Evolutionary conservation across 2,329 filamentous ascomycete species (phyloP).

Genomic region (Cercospora janseana): DNA sequence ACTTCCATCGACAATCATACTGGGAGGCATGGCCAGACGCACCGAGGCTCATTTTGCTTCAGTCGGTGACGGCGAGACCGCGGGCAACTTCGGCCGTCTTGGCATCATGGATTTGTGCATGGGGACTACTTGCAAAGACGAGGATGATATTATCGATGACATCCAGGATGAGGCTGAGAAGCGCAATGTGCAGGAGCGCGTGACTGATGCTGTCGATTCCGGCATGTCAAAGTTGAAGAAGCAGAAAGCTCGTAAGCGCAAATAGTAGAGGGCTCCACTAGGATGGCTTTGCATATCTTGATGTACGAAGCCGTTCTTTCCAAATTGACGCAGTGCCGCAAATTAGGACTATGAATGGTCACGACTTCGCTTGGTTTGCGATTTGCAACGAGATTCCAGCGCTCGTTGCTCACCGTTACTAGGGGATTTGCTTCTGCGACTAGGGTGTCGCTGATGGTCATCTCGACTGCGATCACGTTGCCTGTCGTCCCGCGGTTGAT

Average conservation of each 20-base stretch:
- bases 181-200: constrained; percentile 50
- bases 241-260: constrained; percentile 15
- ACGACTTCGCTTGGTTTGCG: no score
- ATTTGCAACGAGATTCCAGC: no score
- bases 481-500: no score
- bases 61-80: constrained; percentile 35
- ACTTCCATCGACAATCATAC: constrained; percentile 57
- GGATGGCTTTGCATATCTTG: no score
- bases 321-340: no score
- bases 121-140: constrained; percentile 50
- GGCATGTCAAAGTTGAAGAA: constrained; percentile 19
- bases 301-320: no score
- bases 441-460: no score
- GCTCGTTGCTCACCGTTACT: no score
- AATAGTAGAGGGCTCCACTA: not conserved
- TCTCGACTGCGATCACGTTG: no score
- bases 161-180: constrained; percentile 56
- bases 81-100: constrained; percentile 43
- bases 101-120: constrained; percentile 62
- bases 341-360: no score
- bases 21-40: constrained; percentile 58
- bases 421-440: no score
- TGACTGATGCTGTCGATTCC: constrained; percentile 37
- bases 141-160: constrained; percentile 55
- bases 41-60: constrained; percentile 57